Evolutionary conservation across 441 rosid species (phyloP).

Genomic region (Syzygium syzygioides): DNA sequence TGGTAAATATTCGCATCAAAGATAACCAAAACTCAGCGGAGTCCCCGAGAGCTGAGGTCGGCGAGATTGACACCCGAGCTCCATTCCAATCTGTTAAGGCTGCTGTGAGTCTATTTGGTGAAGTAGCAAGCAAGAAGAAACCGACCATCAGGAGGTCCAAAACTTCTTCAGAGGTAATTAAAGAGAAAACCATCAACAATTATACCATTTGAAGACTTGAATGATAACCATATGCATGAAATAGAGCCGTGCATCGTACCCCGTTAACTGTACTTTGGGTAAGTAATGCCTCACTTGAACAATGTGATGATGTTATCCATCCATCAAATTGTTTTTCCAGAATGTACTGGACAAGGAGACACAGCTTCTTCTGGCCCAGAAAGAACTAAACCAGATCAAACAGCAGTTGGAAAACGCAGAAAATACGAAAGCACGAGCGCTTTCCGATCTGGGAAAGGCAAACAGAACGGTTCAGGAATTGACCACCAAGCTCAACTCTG

Average conservation of each 20-base stretch:
- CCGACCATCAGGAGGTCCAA: conserved; percentile 36
- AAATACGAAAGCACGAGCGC: conserved; percentile 35
- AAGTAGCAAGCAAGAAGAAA: conserved; percentile 52
- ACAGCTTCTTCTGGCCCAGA: conserved; percentile 50
- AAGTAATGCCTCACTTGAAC: background rate
- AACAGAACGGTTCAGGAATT: conserved; percentile 48
- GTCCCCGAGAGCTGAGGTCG: conserved; percentile 59
- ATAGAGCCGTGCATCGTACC: background rate
- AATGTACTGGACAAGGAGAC: conserved; percentile 74
- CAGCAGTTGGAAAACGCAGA: conserved; percentile 41
- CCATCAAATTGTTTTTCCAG: conserved; percentile 16
- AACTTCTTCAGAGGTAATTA: conserved; percentile 64
- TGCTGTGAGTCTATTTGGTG: conserved; percentile 77
- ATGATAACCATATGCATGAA: background rate
- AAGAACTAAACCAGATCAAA: conserved; percentile 40
- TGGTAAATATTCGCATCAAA: conserved; percentile 19
- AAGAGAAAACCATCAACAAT: background rate
- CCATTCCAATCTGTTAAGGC: conserved; percentile 93
- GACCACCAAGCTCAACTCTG: conserved; percentile 34
- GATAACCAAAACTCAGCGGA: conserved; percentile 9
- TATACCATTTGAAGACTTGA: background rate
- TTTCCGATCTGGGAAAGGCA: conserved; percentile 54
- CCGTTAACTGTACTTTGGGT: background rate
- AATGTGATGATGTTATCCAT: background rate
- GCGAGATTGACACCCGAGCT: conserved; percentile 91